phyloP scores from a whole-genome alignment of 106 monocot species.

The Triglochin maritima region DNA sequence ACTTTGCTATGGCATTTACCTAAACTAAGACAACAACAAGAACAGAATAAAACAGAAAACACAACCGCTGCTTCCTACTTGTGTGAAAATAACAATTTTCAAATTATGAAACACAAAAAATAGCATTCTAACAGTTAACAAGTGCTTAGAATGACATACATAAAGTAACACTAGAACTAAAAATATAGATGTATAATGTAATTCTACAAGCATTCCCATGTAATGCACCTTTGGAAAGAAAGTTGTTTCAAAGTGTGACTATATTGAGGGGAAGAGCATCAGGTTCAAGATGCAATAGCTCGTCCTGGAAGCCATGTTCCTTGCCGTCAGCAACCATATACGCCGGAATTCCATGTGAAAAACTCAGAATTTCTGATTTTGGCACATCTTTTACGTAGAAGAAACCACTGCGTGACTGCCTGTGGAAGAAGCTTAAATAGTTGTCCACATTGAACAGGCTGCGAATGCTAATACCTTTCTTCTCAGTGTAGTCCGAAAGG shows the following conservation, averaged over 20 bases:
- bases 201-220: no score
- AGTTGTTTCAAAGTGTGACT: neutral
- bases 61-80: no score
- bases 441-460: conserved; percentile 25
- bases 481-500: conserved; percentile 31
- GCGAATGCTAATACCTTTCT: conserved; percentile 19
- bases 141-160: no score
- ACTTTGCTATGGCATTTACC: no score
- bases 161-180: no score
- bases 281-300: conserved; percentile 32
- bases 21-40: no score
- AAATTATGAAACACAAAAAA: no score
- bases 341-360: conserved; percentile 39
- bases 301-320: conserved; percentile 15
- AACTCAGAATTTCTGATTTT: conserved; percentile 29
- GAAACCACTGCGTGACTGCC: conserved; percentile 13
- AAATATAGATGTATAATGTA: no score
- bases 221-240: no score
- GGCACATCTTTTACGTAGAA: conserved; percentile 11
- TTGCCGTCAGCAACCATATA: conserved; percentile 15
- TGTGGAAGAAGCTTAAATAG: conserved; percentile 29
- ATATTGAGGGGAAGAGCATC: conserved; percentile 27
- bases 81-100: no score
- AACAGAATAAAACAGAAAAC: no score
- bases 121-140: no score